Base-by-base conservation (phyloP, 139 green algal genomes). In the Coccomyxa sp. region DNA sequence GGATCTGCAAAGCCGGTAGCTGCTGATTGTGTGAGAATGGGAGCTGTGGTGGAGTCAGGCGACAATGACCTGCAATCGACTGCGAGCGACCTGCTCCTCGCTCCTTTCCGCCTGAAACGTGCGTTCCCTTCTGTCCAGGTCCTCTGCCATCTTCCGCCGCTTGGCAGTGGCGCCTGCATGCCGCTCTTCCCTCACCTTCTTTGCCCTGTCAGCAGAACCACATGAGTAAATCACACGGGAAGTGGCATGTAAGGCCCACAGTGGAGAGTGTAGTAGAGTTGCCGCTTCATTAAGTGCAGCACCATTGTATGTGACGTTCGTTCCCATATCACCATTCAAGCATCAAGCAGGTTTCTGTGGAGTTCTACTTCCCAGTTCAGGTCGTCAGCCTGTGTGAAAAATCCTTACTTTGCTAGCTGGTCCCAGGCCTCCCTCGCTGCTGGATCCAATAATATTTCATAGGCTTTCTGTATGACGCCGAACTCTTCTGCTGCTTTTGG, bases 401-500 rank as follows among this genome's bases (percentile, higher is more conserved):
- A 51, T 51, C 11, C 66, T 58, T 77, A 95, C 92, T 85, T 88
- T 16, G 95, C 66, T 31, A 91, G 86, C 30, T 90, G 87, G 75
- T 98, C 93, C 27, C 95, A 87, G 0, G 95, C 95, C 0, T 83
- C 90, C 1, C 91, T 82, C 0, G 93, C 94, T 10, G 85, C 80
- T 17, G 85, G 86, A 83, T 98, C 95, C 13, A 80, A 81, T 18
- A 98, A 89, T 23, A 97, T 67, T 12, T 94, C 90, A 67, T 97
- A 98, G 0, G 95, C 95, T 82, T 91, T 91, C 81, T 98, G 92
- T n/a, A 98, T 76, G 67, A 84, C 80, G 17, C 85, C 82, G 80
- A 98, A 98, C 86, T 98, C 94, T 66, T 87, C 85, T 11, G 93
- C 93, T 84, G 94, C 91, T 27, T 91, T 78, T 0, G 76, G 88